Evolutionary conservation across 306 rosid genomes (phyloP).

Genomic region (Glycine soja): DNA sequence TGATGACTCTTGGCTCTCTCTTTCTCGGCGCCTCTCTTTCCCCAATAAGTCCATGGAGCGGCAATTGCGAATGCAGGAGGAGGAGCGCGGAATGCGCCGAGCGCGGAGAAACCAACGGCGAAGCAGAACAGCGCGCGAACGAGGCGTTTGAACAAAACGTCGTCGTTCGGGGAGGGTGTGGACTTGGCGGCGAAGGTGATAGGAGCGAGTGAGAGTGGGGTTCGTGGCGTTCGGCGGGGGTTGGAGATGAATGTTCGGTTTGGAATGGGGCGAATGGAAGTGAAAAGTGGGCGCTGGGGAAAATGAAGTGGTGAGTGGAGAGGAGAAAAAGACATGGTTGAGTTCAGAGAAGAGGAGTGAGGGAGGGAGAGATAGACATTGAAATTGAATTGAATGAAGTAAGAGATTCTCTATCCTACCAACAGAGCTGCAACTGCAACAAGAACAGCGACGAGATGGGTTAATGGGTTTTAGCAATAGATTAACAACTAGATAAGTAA

Average conservation of each 20-base stretch:
- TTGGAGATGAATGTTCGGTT: constrained; percentile 43
- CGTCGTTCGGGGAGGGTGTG: neutral
- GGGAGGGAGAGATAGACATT: constrained; percentile 31
- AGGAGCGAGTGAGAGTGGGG: constrained; percentile 33
- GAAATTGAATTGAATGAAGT: neutral
- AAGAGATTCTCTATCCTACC: no score
- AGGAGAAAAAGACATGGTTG: neutral
- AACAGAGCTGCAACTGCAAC: neutral
- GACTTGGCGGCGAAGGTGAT: constrained; percentile 38
- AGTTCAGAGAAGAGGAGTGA: neutral
- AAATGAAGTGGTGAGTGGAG: neutral
- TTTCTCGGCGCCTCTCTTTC: constrained; percentile 40
- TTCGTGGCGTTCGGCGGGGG: neutral
- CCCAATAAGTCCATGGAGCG: constrained; percentile 3
- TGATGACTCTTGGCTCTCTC: constrained; percentile 53
- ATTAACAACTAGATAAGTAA: no score
- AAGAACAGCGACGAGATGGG: neutral
- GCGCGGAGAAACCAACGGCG: constrained; percentile 64
- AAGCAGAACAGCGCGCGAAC: constrained; percentile 61
- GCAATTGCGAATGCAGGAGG: constrained; percentile 57
- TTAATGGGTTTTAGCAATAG: neutral
- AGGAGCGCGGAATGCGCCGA: constrained; percentile 51
- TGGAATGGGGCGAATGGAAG: constrained; percentile 32
- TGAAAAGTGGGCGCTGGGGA: constrained; percentile 6
- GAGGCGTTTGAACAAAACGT: constrained; percentile 47